phyloP scores from a whole-genome alignment of 2,329 filamentous ascomycete species.

The Ceratocystis albifundus region DNA sequence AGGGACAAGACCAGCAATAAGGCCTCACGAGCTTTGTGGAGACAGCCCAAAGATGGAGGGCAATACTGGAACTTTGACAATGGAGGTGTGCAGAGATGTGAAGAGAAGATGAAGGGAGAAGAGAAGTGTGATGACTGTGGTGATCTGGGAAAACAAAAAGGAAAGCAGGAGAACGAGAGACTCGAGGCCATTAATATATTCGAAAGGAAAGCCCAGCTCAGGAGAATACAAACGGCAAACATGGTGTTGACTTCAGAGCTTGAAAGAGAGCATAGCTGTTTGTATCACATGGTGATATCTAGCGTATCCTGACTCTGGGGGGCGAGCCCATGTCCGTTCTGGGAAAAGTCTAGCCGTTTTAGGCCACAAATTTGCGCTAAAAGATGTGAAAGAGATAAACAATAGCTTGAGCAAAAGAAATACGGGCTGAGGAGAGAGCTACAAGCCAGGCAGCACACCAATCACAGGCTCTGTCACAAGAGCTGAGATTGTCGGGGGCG shows the following conservation, averaged over 20 bases:
- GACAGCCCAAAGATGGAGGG: too few relatives aligned
- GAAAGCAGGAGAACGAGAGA: background rate
- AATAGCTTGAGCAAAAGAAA: background rate
- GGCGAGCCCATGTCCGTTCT: conserved; percentile 6
- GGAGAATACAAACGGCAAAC: background rate
- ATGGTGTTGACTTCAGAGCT: background rate
- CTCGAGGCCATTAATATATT: too few relatives aligned
- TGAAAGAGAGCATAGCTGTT: conserved; percentile 1
- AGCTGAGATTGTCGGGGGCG: too few relatives aligned
- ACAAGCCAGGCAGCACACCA: too few relatives aligned
- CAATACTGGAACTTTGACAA: background rate
- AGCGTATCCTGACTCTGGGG: conserved; percentile 15
- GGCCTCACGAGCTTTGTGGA: too few relatives aligned
- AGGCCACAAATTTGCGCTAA: background rate
- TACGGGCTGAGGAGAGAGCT: background rate
- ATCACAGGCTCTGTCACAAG: too few relatives aligned
- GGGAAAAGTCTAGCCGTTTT: background rate
- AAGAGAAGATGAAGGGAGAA: background rate
- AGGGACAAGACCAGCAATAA: too few relatives aligned
- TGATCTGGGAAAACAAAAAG: background rate
- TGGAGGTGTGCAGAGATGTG: background rate
- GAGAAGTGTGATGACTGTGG: background rate
- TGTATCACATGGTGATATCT: conserved; percentile 3
- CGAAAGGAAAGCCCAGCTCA: background rate
- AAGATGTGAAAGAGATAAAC: background rate